Conservation (phyloP, 1,139 yeast genomes). For the Scheffersomyces titani region DNA sequence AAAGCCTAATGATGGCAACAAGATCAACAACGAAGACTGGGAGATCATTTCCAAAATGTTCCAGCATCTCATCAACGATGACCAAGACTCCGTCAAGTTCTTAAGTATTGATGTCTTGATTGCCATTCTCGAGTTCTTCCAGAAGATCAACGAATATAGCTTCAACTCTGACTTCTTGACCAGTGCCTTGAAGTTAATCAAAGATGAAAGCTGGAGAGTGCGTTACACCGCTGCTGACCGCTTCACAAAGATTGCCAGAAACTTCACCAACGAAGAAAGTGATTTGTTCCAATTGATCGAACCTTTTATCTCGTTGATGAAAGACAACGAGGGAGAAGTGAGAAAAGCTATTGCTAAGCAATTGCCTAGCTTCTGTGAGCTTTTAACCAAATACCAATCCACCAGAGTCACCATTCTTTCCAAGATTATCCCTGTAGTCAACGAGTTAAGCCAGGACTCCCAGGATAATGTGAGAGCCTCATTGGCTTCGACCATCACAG, state of each 20-base stretch:
- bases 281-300: constrained; percentile 61
- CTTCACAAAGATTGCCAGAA: constrained; percentile 71
- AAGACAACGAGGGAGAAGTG: constrained; percentile 95
- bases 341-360: constrained; percentile 93
- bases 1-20: constrained; percentile 20
- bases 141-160: constrained; percentile 53
- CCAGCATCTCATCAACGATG: constrained; percentile 75
- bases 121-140: constrained; percentile 66
- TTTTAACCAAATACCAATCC: constrained; percentile 44
- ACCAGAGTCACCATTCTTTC: constrained; percentile 58
- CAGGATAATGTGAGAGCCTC: constrained; percentile 94
- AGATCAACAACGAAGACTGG: constrained; percentile 57
- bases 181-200: constrained; percentile 63
- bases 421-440: constrained; percentile 81
- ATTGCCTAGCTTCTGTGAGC: constrained; percentile 73
- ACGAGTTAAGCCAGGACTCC: constrained; percentile 83
- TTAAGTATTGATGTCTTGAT: constrained; percentile 86
- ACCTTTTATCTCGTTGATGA: constrained; percentile 75
- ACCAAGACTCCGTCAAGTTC: constrained; percentile 93
- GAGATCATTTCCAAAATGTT: constrained; percentile 80
- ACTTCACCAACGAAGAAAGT: constrained; percentile 56
- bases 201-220: constrained; percentile 97
- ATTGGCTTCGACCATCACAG: constrained; percentile 84
- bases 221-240: constrained; percentile 96
- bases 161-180: constrained; percentile 64